Conservation (phyloP, 352 stramenopile genomes). For the Pythium apleroticum region DNA sequence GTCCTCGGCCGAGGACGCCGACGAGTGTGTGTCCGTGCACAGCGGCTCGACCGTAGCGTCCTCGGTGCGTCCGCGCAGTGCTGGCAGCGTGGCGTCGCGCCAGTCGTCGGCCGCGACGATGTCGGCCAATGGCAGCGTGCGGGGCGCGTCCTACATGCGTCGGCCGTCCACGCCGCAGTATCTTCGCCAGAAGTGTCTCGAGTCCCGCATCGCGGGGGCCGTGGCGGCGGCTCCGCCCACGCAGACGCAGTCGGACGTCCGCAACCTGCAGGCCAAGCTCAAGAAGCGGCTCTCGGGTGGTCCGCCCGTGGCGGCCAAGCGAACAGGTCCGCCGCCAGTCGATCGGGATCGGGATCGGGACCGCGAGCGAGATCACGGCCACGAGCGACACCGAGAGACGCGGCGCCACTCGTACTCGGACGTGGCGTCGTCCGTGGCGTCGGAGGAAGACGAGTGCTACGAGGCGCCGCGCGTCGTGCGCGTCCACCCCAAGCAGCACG, state of each 20-base stretch:
- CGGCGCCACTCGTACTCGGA: conserved; percentile 48
- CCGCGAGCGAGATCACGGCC: background rate
- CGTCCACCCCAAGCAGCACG: conserved; percentile 67
- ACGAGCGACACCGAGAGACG: conserved; percentile 6
- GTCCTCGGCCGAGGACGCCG: background rate
- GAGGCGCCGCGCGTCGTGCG: conserved; percentile 43
- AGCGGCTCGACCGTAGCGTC: conserved; percentile 13
- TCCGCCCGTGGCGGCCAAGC: background rate
- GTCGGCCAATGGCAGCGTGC: conserved; percentile 33
- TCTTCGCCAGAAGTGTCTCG: conserved; percentile 67
- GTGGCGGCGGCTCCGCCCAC: conserved; percentile 11
- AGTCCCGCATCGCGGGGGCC: conserved; percentile 40
- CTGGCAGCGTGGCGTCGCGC: conserved; percentile 47
- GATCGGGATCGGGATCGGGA: conserved; percentile 3
- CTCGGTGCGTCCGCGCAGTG: conserved; percentile 44
- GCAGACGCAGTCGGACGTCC: conserved; percentile 17
- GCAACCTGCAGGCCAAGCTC: conserved; percentile 12
- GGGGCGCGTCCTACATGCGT: conserved; percentile 57
- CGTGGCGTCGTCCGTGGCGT: background rate
- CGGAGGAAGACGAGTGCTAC: conserved; percentile 16
- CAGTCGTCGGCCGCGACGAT: conserved; percentile 20
- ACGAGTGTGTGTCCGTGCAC: conserved; percentile 9
- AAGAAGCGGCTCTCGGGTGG: conserved; percentile 41
- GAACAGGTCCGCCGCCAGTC: background rate
- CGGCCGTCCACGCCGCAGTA: conserved; percentile 56